These are phyloP conservation scores for Yamadazyma mexicana DNA, from an alignment of 1,139 yeast species.

Conservation along the genomic window DNA sequence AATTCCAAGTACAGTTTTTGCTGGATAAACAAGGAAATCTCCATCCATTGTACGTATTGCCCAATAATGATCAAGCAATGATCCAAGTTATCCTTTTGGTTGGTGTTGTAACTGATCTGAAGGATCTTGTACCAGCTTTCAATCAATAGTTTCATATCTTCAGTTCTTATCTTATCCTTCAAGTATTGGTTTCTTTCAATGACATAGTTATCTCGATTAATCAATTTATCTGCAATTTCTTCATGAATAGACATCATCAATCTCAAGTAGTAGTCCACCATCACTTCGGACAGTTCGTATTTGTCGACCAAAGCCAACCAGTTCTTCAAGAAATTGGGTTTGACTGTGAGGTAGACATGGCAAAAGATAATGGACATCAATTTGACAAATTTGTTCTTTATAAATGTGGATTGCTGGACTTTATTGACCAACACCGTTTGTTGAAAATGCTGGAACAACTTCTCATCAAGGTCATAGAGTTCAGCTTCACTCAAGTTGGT, in stretches of 20 bases:
- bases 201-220: constrained; percentile 60
- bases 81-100: constrained; percentile 50
- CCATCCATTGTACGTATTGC: constrained; percentile 93
- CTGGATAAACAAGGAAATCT: constrained; percentile 68
- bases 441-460: constrained; percentile 36
- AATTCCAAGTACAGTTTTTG: constrained; percentile 62
- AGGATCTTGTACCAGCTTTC: constrained; percentile 69
- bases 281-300: constrained; percentile 27
- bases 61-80: constrained; percentile 73
- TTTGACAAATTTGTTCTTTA: constrained; percentile 80
- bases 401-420: constrained; percentile 55
- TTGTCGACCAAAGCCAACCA: constrained; percentile 35
- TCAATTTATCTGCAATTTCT: constrained; percentile 91
- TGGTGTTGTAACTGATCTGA: constrained; percentile 18
- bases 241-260: constrained; percentile 75
- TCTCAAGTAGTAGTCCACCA: constrained; percentile 76
- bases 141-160: constrained; percentile 71
- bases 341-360: constrained; percentile 57
- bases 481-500: constrained; percentile 50
- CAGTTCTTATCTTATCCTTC: constrained; percentile 78
- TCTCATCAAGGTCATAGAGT: constrained; percentile 42
- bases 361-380: constrained; percentile 72
- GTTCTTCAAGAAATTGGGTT: constrained; percentile 72
- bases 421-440: constrained; percentile 18
- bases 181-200: constrained; percentile 68